A percentile compares a stretch with the other conserved stretches of the same genome.
phyloP scores from a whole-genome alignment of 192 early-diverging fungal species.

The Backusella parvicylindrica region DNA sequence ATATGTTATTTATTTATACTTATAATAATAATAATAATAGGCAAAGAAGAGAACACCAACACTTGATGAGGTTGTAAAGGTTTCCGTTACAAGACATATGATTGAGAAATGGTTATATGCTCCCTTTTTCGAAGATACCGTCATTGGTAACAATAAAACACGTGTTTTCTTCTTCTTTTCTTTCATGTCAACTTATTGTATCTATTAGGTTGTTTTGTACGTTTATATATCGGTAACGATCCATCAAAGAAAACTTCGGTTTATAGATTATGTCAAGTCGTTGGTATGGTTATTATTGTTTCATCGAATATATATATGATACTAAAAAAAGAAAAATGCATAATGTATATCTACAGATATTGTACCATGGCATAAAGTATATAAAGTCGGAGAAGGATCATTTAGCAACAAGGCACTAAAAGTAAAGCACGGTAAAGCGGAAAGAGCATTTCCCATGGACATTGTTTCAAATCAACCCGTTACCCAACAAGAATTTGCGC shows the following conservation, averaged over 20 bases:
- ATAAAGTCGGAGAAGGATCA: slow-evolving; percentile 52
- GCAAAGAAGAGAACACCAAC: slow-evolving; percentile 42
- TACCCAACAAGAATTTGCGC: slow-evolving; percentile 58
- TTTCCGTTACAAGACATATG: slow-evolving; percentile 60
- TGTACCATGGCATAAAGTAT: slow-evolving; percentile 46
- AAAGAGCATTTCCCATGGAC: slow-evolving; percentile 71
- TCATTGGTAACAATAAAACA: slow-evolving; percentile 35
- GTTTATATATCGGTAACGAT: slow-evolving; percentile 60
- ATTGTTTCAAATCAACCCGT: slow-evolving; percentile 71
- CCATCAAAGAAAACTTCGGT: slow-evolving; percentile 47
- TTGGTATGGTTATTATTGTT: slow-evolving; percentile 22
- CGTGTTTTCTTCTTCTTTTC: no score
- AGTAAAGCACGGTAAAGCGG: slow-evolving; percentile 65
- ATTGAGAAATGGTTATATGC: slow-evolving; percentile 72
- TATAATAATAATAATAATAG: not conserved
- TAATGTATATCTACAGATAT: slow-evolving; percentile 17
- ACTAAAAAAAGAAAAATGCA: not conserved
- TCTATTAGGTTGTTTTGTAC: slow-evolving; percentile 57
- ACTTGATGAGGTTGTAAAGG: slow-evolving; percentile 59
- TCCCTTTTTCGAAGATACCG: slow-evolving; percentile 66
- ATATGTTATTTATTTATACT: not conserved
- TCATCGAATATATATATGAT: no score
- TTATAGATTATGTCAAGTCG: slow-evolving; percentile 57
- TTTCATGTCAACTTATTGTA: no score
- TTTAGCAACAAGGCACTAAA: slow-evolving; percentile 63